Evolutionary conservation across 306 rosid species (phyloP), one percentile per base, ranked within the genome.

Genomic region (Fragaria nilgerrensis): DNA sequence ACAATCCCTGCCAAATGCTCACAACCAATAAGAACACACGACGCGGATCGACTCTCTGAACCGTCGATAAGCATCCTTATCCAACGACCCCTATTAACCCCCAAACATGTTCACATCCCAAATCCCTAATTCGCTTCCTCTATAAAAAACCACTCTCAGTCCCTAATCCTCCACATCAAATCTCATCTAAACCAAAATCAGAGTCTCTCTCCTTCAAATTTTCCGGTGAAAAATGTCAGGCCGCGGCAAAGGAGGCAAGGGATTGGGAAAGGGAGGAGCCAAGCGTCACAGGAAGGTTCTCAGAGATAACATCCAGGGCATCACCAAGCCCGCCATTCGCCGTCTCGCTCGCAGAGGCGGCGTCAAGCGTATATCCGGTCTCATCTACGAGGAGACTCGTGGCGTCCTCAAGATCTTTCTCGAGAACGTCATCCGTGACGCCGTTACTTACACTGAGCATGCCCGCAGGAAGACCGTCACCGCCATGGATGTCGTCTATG

Each of bases 351-450:
- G 59, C 12, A 0, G 59, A 0, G 59, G 59, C 25, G 59, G 59
- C 11, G 59, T 53, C 25, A 53, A 53, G 12, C 59, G 56, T 50
- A 50, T 50, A 22, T 50, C 56, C 56, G 56, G 56, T 5, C 56
- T 50, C 3, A 50, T 50, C 9, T 53, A 53, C 11, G 59, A 53
- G 2, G 59, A 53, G 4, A 53, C 59, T 3, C 0, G 56, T 1
- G 56, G 56, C 0, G 56, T 50, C 56, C 56, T 50, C 22, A 50
- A 50, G 22, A 50, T 50, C 22, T 50, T 50, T 0, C 56, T 50
- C 56, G 56, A 50, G 9, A 50, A 50, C 56, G 56, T 50, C 56
- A 53, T 53, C 59, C 59, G 59, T 53, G 59, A 53, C 59, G 59
- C 59, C 12, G 59, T 53, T 1, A 53, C 59, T 0, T 53, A 53